Percentiles rank a stretch among this genome's conserved stretches.
These are phyloP conservation scores for Neocallimastix lanati DNA, from an alignment of 192 early-diverging fungal genomes.

Conservation along the genomic window DNA sequence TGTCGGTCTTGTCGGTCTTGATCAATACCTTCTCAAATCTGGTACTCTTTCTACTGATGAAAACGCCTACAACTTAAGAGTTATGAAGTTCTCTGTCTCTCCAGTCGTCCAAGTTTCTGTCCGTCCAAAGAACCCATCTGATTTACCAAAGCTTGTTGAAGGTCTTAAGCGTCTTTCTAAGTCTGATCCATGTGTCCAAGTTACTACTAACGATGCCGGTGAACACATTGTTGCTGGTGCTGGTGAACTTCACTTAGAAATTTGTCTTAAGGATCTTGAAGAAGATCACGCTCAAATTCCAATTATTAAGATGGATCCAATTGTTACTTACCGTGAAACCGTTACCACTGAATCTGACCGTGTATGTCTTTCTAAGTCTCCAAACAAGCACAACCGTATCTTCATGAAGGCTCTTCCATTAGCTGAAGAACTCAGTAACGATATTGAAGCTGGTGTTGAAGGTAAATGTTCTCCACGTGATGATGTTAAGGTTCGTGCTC, in stretches of 20 bases:
- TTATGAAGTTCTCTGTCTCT: slow-evolving; percentile 99
- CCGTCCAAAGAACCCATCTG: slow-evolving; percentile 92
- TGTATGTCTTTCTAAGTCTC: slow-evolving; percentile 79
- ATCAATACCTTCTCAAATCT: slow-evolving; percentile 98
- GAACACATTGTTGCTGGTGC: slow-evolving; percentile 98
- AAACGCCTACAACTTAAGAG: slow-evolving; percentile 89
- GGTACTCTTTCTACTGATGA: slow-evolving; percentile 94
- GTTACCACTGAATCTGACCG: slow-evolving; percentile 64
- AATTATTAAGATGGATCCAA: slow-evolving; percentile 76
- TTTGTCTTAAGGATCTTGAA: slow-evolving; percentile 97
- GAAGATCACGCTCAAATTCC: slow-evolving; percentile 96
- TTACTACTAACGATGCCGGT: slow-evolving; percentile 73
- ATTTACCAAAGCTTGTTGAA: slow-evolving; percentile 97
- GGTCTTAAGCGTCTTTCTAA: slow-evolving; percentile 99
- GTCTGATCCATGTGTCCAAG: slow-evolving; percentile 92
- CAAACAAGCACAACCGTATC: slow-evolving; percentile 99
- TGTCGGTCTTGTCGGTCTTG: slow-evolving; percentile 94
- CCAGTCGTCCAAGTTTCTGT: slow-evolving; percentile 95
- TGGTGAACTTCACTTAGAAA: slow-evolving; percentile 98
- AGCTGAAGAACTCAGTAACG: slow-evolving; percentile 53
- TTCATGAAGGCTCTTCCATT: slow-evolving; percentile 82
- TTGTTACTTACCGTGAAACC: slow-evolving; percentile 91
- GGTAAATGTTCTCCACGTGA: slow-evolving; percentile 76
- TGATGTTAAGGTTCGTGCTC: slow-evolving; percentile 85
- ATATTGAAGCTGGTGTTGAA: slow-evolving; percentile 44